Evolutionary conservation across 345 rosid genomes (phyloP), one percentile per base, ranked within the genome.

Genomic region (Gossypium mustelinum): DNA sequence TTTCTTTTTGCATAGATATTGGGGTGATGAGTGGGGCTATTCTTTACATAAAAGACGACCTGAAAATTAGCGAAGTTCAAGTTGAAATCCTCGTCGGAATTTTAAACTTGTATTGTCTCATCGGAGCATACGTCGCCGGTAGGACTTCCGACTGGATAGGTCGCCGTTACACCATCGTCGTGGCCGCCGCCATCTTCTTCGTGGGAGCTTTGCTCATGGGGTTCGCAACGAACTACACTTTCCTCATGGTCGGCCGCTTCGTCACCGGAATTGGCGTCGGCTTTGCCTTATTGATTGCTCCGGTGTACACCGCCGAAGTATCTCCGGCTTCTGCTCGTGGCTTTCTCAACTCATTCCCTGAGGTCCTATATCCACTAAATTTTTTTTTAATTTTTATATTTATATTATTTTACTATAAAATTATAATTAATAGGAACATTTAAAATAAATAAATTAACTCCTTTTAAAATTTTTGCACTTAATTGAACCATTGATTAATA

Each of bases 11-110:
- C 50, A 13, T 74, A 93, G 98, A 93, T 84, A 83, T 84, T 67
- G 97, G 98, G 60, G 98, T 93, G 34, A 93, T 93, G 93, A 91
- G 97, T 81, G 98, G 98, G 50, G 98, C 97, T 0, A 80, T 79
- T 39, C 62, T 81, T 11, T 89, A 65, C 81, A 87, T 93, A 44
- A 27, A 89, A 76, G 34, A 76, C 1, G 89, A 93, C 51, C 60
- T 91, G 16, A 43, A 73, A 2, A 41, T 89, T 77, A 78, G 2
- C 65, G 93, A 89, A 56, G 3, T 65, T 1, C 41, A 93, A 82
- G 82, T 87, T 20, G 91, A 85, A 20, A 45, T 93, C n/a, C 83
- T 95, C 1, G 83, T 76, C 10, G 99, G 99, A 1, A 84, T 47
- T 52, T 75, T 95, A 12, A 95, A 89, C 84, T 6, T 93, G 11